Evolutionary conservation across 148 eudicot genomes (phyloP).

Genomic region (Chenopodium formosanum): DNA sequence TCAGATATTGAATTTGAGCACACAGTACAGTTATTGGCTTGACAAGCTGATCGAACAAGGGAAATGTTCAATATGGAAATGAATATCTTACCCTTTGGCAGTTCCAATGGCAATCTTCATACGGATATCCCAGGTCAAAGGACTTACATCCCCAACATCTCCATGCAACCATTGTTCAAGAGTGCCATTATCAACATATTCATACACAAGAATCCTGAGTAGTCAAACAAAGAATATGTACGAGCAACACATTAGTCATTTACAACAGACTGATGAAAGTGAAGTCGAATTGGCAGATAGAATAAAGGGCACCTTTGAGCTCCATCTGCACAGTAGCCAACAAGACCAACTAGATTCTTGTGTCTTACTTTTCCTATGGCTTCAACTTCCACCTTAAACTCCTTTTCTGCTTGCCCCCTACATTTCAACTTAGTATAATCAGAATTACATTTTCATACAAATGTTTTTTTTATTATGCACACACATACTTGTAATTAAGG

Average conservation of each 20-base stretch:
- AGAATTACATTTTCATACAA: not conserved
- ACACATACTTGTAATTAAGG: not conserved
- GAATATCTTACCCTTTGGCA: conserved; percentile 73
- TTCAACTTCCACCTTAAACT: conserved; percentile 97
- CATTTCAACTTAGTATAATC: conserved; percentile 15
- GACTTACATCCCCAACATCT: conserved; percentile 70
- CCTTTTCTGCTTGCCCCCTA: conserved; percentile 97
- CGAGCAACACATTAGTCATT: conserved; percentile 16
- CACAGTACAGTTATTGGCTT: not conserved
- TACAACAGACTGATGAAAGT: not conserved
- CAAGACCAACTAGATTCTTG: conserved; percentile 83
- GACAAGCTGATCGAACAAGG: not conserved
- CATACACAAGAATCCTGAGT: conserved; percentile 87
- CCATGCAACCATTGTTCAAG: conserved; percentile 98
- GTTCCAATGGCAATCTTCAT: conserved; percentile 87
- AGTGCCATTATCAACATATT: conserved; percentile 83
- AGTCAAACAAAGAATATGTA: conserved; percentile 14
- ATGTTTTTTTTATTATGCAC: not conserved
- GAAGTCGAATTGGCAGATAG: not conserved
- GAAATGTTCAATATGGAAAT: not conserved
- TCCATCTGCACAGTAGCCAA: conserved; percentile 94
- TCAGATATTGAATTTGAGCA: not conserved
- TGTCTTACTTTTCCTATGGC: conserved; percentile 97
- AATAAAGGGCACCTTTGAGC: conserved; percentile 53
- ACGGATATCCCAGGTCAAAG: conserved; percentile 80